Conservation (phyloP, 2,329 filamentous ascomycete genomes). For the Malbranchea zuffiana region DNA sequence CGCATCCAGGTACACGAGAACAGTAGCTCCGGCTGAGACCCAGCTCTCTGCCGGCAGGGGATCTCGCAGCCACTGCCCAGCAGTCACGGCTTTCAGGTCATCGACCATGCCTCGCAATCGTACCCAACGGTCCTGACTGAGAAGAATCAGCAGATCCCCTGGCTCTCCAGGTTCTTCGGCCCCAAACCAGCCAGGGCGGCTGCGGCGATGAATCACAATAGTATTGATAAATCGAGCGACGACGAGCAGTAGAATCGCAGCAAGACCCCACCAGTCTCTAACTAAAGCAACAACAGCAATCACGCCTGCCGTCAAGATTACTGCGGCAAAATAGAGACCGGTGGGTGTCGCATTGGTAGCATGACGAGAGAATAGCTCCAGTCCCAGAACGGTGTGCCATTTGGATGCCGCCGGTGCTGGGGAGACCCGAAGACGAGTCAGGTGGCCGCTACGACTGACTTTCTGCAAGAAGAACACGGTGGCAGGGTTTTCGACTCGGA, state of each 20-base stretch:
- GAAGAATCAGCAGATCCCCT: conserved; percentile 43
- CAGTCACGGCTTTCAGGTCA: conserved; percentile 51
- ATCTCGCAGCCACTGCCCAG: conserved; percentile 45
- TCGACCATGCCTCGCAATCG: conserved; percentile 44
- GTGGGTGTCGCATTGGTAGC: no score
- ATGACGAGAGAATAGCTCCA: no score
- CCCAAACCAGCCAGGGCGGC: background rate
- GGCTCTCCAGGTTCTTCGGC: conserved; percentile 26
- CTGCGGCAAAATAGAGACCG: no score
- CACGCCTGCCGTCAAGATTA: no score
- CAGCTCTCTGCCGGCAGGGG: conserved; percentile 43
- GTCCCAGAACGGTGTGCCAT: no score
- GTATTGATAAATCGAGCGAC: no score
- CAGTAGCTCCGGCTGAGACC: conserved; percentile 43
- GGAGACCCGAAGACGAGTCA: no score
- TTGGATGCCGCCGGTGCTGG: no score
- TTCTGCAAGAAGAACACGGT: conserved; percentile 46
- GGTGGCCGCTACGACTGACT: conserved; percentile 45
- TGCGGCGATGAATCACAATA: no score
- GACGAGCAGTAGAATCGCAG: no score
- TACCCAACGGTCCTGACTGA: conserved; percentile 43
- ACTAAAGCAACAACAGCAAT: no score
- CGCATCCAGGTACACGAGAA: conserved; percentile 49
- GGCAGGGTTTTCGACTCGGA: conserved; percentile 36
- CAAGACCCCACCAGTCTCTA: no score